Evolutionary conservation across 2,329 filamentous ascomycete genomes (phyloP), one percentile per base, ranked within the genome.

Genomic region (Teratosphaeria destructans): DNA sequence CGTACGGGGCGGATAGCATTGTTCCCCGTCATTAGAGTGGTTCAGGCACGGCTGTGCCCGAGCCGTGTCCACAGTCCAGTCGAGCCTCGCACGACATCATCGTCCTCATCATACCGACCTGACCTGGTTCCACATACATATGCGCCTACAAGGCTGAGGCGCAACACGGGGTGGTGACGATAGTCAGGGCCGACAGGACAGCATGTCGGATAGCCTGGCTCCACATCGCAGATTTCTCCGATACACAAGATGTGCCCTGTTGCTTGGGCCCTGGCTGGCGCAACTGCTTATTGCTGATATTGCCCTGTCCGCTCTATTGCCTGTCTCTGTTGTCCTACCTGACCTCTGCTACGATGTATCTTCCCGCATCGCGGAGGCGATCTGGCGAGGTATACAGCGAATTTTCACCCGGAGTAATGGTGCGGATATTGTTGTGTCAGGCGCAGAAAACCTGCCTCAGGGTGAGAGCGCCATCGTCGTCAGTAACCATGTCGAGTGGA

Each of bases 381-480:
- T 82, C 57, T 86, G 82, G 83, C 71, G 70, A 59, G 82, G 79
- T 74, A 79, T 86, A 60, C 83, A 85, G 69, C 61, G 67, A 63
- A 80, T 85, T 61, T 86, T 85, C 66, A 80, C 81, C 61, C 65
- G 68, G 39, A 67, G 73, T 69, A 85, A 85, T 65, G 77, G 77
- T 47, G 82, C 80, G 49, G 63, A 72, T 57, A 82, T 86, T 64
- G 76, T 76, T 43, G 72, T 79, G 34, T 81, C 81, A 7, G 82
- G 82, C 16, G 61, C 57, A 19, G 79, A 82, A 63, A 60, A 66
- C 1, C 71, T 85, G 8, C 82, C 81, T 1, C 58, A 61, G 11
- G 76, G 75, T n/a, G 83, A 86, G 71, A 83, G 79, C 29, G 83
- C 82, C 58, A 79, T 86, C 57, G 80, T 86, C 35, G 73, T 86